phyloP scores from a whole-genome alignment of 2,329 filamentous ascomycete species.

The Penicillium sp. region DNA sequence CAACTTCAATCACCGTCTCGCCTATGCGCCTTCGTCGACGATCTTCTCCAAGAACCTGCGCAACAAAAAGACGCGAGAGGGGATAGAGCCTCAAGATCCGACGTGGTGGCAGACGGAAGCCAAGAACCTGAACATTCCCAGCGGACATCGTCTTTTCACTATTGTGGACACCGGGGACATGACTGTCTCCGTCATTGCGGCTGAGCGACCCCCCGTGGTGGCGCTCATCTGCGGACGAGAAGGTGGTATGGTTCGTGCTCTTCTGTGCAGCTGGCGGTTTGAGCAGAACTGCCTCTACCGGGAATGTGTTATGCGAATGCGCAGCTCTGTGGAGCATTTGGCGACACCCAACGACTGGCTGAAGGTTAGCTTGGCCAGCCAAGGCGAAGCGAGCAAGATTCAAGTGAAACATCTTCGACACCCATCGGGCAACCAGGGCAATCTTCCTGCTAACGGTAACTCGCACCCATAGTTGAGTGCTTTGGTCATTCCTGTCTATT shows the following conservation, averaged over 20 bases:
- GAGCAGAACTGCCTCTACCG: slow-evolving; percentile 20
- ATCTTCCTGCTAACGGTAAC: not conserved
- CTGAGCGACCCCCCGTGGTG: slow-evolving; percentile 32
- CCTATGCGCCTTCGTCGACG: slow-evolving; percentile 18
- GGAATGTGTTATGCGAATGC: slow-evolving; percentile 21
- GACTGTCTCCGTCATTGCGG: slow-evolving; percentile 34
- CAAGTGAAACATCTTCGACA: not conserved
- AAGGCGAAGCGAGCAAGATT: slow-evolving; percentile 10
- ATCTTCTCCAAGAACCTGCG: slow-evolving; percentile 14
- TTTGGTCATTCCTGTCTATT: not conserved
- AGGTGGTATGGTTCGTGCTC: slow-evolving; percentile 34
- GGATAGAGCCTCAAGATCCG: slow-evolving; percentile 1
- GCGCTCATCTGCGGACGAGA: slow-evolving; percentile 33
- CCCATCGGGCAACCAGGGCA: not conserved
- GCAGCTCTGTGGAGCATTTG: slow-evolving; percentile 16
- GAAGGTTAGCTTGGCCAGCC: slow-evolving; percentile 21
- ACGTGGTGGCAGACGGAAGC: not conserved
- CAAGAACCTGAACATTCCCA: slow-evolving; percentile 4
- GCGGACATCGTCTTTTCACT: slow-evolving; percentile 31
- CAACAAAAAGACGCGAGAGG: slow-evolving; percentile 6
- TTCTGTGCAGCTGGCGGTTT: slow-evolving; percentile 30
- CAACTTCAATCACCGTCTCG: slow-evolving; percentile 15
- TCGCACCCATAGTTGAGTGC: not conserved
- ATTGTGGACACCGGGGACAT: slow-evolving; percentile 36
- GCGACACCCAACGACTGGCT: slow-evolving; percentile 19